phyloP scores from a whole-genome alignment of 495 filamentous ascomycete species.

The Penicillium subrubescens region DNA sequence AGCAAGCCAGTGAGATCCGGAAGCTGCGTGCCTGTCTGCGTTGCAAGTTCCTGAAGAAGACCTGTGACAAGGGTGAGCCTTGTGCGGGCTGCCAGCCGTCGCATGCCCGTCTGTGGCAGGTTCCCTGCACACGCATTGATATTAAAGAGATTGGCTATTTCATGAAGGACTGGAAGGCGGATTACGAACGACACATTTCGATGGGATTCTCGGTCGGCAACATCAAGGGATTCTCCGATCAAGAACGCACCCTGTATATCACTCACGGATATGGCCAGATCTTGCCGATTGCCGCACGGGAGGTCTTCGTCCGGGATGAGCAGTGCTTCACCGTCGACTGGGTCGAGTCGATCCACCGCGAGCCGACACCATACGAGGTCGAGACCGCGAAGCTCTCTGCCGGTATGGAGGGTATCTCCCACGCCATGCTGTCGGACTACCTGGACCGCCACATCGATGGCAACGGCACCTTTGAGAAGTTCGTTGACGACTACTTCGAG shows the following conservation, averaged over 20 bases:
- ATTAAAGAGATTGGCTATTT: constrained; percentile 97
- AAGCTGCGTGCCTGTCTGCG: constrained; percentile 88
- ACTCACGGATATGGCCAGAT: constrained; percentile 89
- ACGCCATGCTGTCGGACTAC: constrained; percentile 78
- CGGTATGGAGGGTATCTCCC: constrained; percentile 78
- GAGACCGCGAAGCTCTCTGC: constrained; percentile 84
- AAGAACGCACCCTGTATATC: constrained; percentile 77
- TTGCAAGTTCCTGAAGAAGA: constrained; percentile 99
- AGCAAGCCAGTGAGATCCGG: constrained; percentile 91
- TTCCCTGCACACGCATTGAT: constrained; percentile 92
- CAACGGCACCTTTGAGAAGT: constrained; percentile 75
- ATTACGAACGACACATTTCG: constrained; percentile 85
- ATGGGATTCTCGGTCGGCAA: constrained; percentile 87
- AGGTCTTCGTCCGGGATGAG: constrained; percentile 87
- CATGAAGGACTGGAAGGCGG: constrained; percentile 97
- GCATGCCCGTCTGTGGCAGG: constrained; percentile 90
- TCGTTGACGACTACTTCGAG: constrained; percentile 92
- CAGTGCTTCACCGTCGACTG: constrained; percentile 91
- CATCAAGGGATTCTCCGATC: constrained; percentile 85
- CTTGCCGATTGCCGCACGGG: constrained; percentile 84
- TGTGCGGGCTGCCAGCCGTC: constrained; percentile 91
- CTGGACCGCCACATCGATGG: constrained; percentile 89
- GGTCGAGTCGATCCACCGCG: constrained; percentile 74
- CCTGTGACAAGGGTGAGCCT: constrained; percentile 92
- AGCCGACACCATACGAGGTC: constrained; percentile 75